A percentile compares a stretch with the other conserved stretches of the same genome.
Evolutionary conservation across 139 green algal genomes (phyloP).

Genomic region (Monoraphidium neglectum): DNA sequence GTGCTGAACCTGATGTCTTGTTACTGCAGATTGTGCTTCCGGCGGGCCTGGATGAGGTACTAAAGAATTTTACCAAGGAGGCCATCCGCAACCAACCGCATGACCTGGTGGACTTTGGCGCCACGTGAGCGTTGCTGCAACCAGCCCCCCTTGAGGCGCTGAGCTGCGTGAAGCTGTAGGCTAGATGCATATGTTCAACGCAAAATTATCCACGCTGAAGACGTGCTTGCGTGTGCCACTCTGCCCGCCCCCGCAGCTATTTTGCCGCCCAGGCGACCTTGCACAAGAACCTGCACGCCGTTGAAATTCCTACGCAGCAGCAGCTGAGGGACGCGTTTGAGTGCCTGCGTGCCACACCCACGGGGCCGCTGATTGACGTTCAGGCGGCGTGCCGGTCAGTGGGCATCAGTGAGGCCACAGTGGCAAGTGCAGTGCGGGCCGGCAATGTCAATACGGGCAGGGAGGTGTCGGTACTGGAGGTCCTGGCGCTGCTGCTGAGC

Average conservation of each 20-base stretch:
- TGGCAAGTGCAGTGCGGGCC: conserved; percentile 39
- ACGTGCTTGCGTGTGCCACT: not conserved
- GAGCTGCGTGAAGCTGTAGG: no score
- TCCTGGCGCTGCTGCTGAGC: conserved; percentile 52
- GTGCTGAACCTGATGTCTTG: no score
- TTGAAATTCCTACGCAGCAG: conserved; percentile 38
- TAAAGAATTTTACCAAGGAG: conserved; percentile 86
- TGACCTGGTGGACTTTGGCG: conserved; percentile 70
- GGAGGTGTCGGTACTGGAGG: conserved; percentile 31
- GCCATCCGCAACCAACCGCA: conserved; percentile 71
- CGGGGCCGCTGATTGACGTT: conserved; percentile 9
- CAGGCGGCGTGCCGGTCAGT: conserved; percentile 21
- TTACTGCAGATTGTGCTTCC: conserved; percentile 74
- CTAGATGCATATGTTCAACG: not conserved
- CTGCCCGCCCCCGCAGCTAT: conserved; percentile 50
- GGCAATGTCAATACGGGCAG: conserved; percentile 22
- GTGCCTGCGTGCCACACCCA: conserved; percentile 17
- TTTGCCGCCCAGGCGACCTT: conserved; percentile 67
- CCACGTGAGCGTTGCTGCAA: conserved; percentile 46
- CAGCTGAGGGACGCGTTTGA: conserved; percentile 35
- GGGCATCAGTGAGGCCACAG: conserved; percentile 29
- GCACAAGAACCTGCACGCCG: conserved; percentile 20
- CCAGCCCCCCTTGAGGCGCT: no score
- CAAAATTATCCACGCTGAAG: not conserved
- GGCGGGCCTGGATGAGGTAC: conserved; percentile 67